Conservation (phyloP, 176 grass and related monocot species). For the Musa itinerans region DNA sequence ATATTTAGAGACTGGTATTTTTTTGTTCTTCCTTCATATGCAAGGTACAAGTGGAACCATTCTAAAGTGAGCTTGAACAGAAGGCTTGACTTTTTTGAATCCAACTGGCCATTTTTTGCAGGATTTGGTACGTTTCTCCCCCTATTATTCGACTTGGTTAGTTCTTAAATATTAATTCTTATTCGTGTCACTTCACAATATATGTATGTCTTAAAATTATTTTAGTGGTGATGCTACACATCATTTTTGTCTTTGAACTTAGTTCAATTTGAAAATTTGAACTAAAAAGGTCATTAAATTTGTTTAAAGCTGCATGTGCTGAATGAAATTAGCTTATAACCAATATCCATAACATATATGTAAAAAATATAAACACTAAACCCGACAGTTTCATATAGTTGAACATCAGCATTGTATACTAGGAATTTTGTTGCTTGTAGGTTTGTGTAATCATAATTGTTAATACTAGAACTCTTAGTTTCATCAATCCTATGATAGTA, state of each 20-base stretch:
- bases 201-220: slow-evolving; percentile 4
- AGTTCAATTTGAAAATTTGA: neutral
- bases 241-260: neutral
- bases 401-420: neutral
- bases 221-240: neutral
- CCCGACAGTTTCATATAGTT: neutral
- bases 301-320: neutral
- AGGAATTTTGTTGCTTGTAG: neutral
- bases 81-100: slow-evolving; percentile 85
- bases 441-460: neutral
- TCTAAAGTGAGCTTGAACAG: slow-evolving; percentile 65
- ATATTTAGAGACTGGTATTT: neutral
- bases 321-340: neutral
- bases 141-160: neutral
- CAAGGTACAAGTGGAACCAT: slow-evolving; percentile 96
- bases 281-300: neutral
- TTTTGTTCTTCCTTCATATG: slow-evolving; percentile 19
- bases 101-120: slow-evolving; percentile 98
- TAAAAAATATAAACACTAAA: neutral
- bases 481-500: neutral
- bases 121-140: slow-evolving; percentile 67
- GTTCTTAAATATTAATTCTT: slow-evolving; percentile 5
- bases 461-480: neutral
- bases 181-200: neutral
- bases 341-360: neutral